phyloP scores from a whole-genome alignment of 306 rosid genomes.

The Cucurbita maxima region DNA sequence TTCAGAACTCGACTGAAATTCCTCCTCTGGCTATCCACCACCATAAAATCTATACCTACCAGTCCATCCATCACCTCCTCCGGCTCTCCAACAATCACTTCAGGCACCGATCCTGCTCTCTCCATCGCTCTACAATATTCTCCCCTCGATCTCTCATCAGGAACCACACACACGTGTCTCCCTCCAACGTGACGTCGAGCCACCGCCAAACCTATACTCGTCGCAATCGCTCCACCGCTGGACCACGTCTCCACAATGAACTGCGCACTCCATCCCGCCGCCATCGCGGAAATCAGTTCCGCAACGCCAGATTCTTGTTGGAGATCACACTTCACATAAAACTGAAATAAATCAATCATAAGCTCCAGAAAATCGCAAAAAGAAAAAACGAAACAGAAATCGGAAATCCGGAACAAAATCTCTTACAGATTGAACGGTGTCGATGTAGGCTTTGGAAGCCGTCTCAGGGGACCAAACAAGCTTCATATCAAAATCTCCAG shows the following conservation, averaged over 20 bases:
- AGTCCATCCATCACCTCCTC: conserved; percentile 48
- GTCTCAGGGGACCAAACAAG: conserved; percentile 84
- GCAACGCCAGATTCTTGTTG: conserved; percentile 61
- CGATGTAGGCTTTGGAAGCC: conserved; percentile 76
- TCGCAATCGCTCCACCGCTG: conserved; percentile 46
- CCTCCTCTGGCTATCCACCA: conserved; percentile 49
- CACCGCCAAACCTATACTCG: conserved; percentile 57
- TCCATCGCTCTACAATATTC: conserved; percentile 44
- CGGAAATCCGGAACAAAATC: neutral
- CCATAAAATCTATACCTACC: conserved; percentile 55
- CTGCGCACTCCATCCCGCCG: conserved; percentile 83
- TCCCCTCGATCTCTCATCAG: conserved; percentile 48
- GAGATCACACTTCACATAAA: conserved; percentile 37
- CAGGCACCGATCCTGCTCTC: conserved; percentile 28
- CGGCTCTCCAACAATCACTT: conserved; percentile 57
- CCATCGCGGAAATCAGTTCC: conserved; percentile 81
- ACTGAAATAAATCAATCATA: neutral
- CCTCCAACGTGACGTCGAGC: conserved; percentile 64
- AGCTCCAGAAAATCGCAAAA: neutral
- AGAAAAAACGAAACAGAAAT: neutral
- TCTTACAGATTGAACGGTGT: conserved; percentile 67
- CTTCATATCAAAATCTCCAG: conserved; percentile 32
- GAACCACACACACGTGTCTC: conserved; percentile 67
- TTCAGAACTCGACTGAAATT: conserved; percentile 40
- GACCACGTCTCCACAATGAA: conserved; percentile 92